A percentile compares a stretch with the other conserved stretches of the same genome.
Evolutionary conservation across 345 rosid species (phyloP).

Genomic region (Eucalyptus guilfoylei): DNA sequence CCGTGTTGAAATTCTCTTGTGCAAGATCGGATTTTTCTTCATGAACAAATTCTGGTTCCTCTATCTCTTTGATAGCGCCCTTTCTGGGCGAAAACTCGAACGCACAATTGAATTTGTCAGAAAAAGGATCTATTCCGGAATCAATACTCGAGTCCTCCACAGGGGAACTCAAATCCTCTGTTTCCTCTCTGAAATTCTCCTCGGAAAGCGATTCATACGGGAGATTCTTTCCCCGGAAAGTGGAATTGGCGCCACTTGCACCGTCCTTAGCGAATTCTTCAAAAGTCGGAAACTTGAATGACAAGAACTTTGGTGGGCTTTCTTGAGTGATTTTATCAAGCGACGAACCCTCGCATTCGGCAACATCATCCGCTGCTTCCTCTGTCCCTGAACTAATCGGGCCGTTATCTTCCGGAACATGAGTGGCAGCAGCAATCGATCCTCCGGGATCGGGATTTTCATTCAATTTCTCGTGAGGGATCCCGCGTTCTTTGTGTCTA

Average conservation of each 20-base stretch:
- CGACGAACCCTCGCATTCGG: background rate
- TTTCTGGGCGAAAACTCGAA: background rate
- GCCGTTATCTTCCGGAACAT: background rate
- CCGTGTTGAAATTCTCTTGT: background rate
- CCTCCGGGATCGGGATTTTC: background rate
- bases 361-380: background rate
- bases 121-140: background rate
- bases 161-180: slow-evolving; percentile 4
- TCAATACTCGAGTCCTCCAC: slow-evolving; percentile 17
- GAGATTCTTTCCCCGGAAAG: background rate
- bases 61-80: background rate
- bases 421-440: background rate
- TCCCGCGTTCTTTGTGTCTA: slow-evolving; percentile 8
- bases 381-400: background rate
- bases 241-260: background rate
- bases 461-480: slow-evolving; percentile 1
- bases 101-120: background rate
- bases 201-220: slow-evolving; percentile 5
- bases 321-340: slow-evolving; percentile 1
- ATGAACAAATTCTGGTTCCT: background rate
- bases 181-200: background rate
- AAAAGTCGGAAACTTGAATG: slow-evolving; percentile 59
- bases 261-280: slow-evolving; percentile 22
- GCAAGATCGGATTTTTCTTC: background rate
- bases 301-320: slow-evolving; percentile 40